phyloP scores from a whole-genome alignment of 75 land plant species.

The Sequoiadendron giganteum region DNA sequence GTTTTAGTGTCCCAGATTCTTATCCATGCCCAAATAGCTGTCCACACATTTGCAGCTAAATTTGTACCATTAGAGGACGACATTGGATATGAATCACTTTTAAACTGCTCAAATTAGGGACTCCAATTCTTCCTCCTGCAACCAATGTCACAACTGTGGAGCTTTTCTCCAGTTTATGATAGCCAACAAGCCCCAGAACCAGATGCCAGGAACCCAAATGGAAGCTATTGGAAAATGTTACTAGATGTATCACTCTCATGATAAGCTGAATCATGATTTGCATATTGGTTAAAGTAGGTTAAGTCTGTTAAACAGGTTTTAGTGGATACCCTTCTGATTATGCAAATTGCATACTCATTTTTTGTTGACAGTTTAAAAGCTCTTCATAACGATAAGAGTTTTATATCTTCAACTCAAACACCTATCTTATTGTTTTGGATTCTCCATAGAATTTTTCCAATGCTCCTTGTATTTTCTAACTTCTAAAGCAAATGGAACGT shows the following conservation, averaged over 20 bases:
- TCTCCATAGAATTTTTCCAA: background rate
- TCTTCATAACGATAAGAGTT: conserved; percentile 75
- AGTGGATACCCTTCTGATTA: conserved; percentile 28
- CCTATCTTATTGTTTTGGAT: conserved; percentile 11
- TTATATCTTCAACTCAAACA: conserved; percentile 36
- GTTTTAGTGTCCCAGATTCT: too few relatives aligned
- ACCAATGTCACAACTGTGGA: conserved; percentile 93
- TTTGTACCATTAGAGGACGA: too few relatives aligned
- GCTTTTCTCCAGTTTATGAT: conserved; percentile 95
- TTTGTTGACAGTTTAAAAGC: conserved; percentile 66
- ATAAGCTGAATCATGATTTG: conserved; percentile 13
- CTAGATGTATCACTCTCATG: conserved; percentile 1
- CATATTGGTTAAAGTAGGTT: conserved; percentile 5
- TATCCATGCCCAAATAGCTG: too few relatives aligned
- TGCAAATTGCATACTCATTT: conserved; percentile 59
- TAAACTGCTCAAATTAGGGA: background rate
- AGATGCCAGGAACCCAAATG: conserved; percentile 30
- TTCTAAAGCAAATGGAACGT: conserved; percentile 72
- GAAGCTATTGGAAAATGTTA: background rate
- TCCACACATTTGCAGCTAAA: too few relatives aligned
- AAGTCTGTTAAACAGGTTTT: background rate
- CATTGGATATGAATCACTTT: background rate
- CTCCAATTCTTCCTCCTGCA: conserved; percentile 76
- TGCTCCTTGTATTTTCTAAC: conserved; percentile 34
- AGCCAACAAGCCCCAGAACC: conserved; percentile 93